phyloP scores from a whole-genome alignment of 2,329 filamentous ascomycete species.

The Cordyceps cateniannulata region DNA sequence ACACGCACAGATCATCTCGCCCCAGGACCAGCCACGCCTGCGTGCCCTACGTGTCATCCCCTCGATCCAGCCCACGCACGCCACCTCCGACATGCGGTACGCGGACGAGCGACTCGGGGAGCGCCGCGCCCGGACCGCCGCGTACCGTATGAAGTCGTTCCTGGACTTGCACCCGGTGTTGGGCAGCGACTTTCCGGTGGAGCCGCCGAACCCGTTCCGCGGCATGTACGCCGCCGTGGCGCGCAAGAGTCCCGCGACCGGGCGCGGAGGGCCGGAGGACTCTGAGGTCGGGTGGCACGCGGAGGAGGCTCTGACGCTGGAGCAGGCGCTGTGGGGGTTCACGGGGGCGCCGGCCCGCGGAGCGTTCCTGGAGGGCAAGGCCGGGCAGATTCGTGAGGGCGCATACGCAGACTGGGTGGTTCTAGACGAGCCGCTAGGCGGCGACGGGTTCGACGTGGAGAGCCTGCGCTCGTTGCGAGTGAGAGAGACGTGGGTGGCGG shows the following conservation, averaged over 20 bases:
- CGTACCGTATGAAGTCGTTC: constrained; percentile 61
- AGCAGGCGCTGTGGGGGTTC: constrained; percentile 57
- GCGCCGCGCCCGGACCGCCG: constrained; percentile 46
- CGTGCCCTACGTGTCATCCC: constrained; percentile 55
- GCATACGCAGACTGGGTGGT: constrained; percentile 66
- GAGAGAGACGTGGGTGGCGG: constrained; percentile 63
- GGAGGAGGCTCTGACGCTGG: constrained; percentile 51
- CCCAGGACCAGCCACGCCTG: constrained; percentile 56
- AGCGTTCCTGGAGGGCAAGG: constrained; percentile 51
- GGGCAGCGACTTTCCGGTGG: constrained; percentile 67
- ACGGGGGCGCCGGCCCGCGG: constrained; percentile 53
- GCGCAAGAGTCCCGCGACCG: constrained; percentile 52
- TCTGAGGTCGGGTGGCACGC: constrained; percentile 49
- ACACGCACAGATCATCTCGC: constrained; percentile 64
- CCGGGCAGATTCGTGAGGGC: constrained; percentile 53
- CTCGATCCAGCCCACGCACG: constrained; percentile 65
- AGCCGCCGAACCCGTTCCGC: constrained; percentile 60
- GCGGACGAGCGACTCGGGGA: constrained; percentile 53
- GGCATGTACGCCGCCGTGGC: constrained; percentile 64
- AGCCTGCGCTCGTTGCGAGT: constrained; percentile 49
- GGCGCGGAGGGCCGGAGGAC: constrained; percentile 38
- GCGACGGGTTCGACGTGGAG: constrained; percentile 41
- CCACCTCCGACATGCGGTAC: constrained; percentile 65
- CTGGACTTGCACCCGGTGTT: constrained; percentile 49
- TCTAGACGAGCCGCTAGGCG: constrained; percentile 47